Evolutionary conservation across 2,329 filamentous ascomycete genomes (phyloP).

Genomic region (Penicillium digitatum): DNA sequence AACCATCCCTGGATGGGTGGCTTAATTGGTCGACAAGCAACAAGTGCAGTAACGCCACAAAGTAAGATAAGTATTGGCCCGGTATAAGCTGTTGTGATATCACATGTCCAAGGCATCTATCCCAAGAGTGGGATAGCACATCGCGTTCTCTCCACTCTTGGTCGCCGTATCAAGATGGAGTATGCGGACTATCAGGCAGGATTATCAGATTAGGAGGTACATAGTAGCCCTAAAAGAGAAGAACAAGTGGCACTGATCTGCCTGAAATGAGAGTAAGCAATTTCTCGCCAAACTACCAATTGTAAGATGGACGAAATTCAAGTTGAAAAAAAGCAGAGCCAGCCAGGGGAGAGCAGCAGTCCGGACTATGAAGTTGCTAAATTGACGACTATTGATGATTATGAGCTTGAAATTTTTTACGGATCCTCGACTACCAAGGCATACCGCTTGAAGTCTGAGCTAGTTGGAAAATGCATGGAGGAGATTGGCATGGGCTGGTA

Average conservation of each 20-base stretch:
- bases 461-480: conserved; percentile 26
- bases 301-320: conserved; percentile 20
- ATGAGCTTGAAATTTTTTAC: conserved; percentile 38
- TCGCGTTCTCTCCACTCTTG: neutral
- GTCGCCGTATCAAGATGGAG: neutral
- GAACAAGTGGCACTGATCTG: conserved; percentile 4
- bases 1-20: neutral
- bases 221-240: neutral
- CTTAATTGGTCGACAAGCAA: neutral
- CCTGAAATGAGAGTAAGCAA: neutral
- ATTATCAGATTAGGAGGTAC: neutral
- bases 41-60: neutral
- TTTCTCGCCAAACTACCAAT: neutral
- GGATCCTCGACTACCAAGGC: conserved; percentile 32
- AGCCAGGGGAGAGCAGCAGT: neutral
- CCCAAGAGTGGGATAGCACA: conserved; percentile 1
- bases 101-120: neutral
- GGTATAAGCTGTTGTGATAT: neutral
- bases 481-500: conserved; percentile 34
- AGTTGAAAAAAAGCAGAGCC: conserved; percentile 7
- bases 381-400: conserved; percentile 26
- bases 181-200: neutral
- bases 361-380: conserved; percentile 15
- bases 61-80: neutral
- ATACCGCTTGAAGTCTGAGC: conserved; percentile 32